These are phyloP conservation scores for Elongisporangium undulatum DNA, from an alignment of 352 stramenopile species.

Conservation along the genomic window DNA sequence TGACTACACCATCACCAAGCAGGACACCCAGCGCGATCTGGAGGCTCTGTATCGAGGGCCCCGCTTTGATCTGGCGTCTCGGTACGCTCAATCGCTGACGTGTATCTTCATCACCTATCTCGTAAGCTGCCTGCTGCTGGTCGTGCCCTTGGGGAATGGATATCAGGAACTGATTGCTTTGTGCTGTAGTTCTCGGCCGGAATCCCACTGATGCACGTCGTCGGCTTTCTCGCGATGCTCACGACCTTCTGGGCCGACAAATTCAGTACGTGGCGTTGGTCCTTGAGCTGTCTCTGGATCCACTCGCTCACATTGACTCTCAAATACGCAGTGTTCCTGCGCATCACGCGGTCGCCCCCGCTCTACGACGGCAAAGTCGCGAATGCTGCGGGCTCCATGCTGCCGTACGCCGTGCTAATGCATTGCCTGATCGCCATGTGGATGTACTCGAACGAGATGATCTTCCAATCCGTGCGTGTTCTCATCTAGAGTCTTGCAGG, in stretches of 20 bases:
- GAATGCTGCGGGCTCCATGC: slow-evolving; percentile 38
- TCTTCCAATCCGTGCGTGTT: slow-evolving; percentile 53
- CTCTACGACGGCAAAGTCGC: slow-evolving; percentile 73
- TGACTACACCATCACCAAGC: slow-evolving; percentile 56
- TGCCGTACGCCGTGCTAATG: slow-evolving; percentile 72
- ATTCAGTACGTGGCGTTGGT: slow-evolving; percentile 52
- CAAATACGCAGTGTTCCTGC: slow-evolving; percentile 47
- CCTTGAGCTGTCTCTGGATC: neutral
- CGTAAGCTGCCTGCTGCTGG: slow-evolving; percentile 15
- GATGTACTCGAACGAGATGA: slow-evolving; percentile 86
- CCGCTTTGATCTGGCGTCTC: slow-evolving; percentile 67
- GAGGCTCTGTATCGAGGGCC: slow-evolving; percentile 72
- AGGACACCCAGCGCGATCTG: slow-evolving; percentile 81
- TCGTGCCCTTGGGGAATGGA: neutral
- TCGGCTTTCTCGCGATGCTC: slow-evolving; percentile 66
- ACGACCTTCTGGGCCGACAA: slow-evolving; percentile 86
- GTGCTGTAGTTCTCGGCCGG: slow-evolving; percentile 63
- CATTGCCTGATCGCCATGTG: slow-evolving; percentile 75
- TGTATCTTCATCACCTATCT: slow-evolving; percentile 80
- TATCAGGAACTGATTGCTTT: neutral
- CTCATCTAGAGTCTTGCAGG: neutral
- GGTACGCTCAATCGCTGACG: slow-evolving; percentile 75
- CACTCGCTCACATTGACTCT: neutral
- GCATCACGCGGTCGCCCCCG: slow-evolving; percentile 60
- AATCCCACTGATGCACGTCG: slow-evolving; percentile 74